These are phyloP conservation scores for Clitopilus hobsonii DNA, from an alignment of 768 basidiomycete genomes.

Conservation along the genomic window DNA sequence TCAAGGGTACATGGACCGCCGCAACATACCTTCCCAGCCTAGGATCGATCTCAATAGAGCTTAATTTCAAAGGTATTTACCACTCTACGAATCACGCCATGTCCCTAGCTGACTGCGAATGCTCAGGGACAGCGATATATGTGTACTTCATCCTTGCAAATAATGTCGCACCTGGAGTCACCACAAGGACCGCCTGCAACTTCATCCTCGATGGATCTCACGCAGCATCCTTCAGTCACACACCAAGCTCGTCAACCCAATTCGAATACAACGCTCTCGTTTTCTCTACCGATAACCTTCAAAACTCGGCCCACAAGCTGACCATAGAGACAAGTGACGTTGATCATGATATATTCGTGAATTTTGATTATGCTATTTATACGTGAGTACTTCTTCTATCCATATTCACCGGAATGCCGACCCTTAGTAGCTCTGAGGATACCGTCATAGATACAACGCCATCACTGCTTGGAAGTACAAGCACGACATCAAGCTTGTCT, in stretches of 20 bases:
- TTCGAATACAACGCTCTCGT: slow-evolving; percentile 26
- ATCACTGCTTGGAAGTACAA: background rate
- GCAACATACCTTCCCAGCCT: slow-evolving; percentile 10
- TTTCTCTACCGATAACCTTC: slow-evolving; percentile 20
- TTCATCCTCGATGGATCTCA: slow-evolving; percentile 27
- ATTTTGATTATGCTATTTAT: slow-evolving; percentile 38
- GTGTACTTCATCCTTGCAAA: slow-evolving; percentile 37
- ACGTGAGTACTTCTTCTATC: slow-evolving; percentile 21
- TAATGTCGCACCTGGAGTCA: slow-evolving; percentile 13
- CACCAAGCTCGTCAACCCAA: slow-evolving; percentile 15
- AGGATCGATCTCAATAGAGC: slow-evolving; percentile 7
- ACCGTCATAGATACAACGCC: background rate
- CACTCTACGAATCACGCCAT: background rate
- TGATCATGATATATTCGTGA: slow-evolving; percentile 23
- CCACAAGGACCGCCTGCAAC: slow-evolving; percentile 19
- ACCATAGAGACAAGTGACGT: slow-evolving; percentile 26
- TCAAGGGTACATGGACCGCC: slow-evolving; percentile 18
- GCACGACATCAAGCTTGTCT: background rate
- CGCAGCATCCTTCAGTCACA: slow-evolving; percentile 18
- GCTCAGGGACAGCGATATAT: slow-evolving; percentile 30
- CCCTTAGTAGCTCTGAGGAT: background rate
- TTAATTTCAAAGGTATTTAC: slow-evolving; percentile 12
- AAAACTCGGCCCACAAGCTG: slow-evolving; percentile 23
- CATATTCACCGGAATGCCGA: background rate
- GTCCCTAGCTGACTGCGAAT: background rate